A percentile compares a stretch with the other conserved stretches of the same genome.
Evolutionary conservation across 75 land plant species (phyloP).

Genomic region (Sequoia sempervirens): DNA sequence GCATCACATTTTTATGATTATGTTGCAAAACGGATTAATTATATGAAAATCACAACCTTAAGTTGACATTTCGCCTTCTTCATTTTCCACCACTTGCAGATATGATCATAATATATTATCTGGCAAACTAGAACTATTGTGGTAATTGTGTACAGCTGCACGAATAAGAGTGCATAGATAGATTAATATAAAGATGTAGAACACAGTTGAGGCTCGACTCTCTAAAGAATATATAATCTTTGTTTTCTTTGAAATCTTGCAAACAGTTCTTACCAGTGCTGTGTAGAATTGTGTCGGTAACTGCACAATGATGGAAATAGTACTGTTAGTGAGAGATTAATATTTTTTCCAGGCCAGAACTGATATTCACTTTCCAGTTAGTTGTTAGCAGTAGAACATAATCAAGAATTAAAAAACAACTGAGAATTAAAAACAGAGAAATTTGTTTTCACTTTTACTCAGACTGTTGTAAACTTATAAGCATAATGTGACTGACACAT

Average conservation of each 20-base stretch:
- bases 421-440: no score
- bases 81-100: constrained; percentile 19
- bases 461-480: no score
- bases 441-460: no score
- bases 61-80: not conserved
- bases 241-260: not conserved
- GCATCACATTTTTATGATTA: no score
- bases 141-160: constrained; percentile 72
- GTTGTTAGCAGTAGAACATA: no score
- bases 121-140: constrained; percentile 54
- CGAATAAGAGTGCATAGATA: not conserved
- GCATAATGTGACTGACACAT: no score
- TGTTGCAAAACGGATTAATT: not conserved
- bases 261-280: constrained; percentile 56
- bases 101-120: constrained; percentile 54
- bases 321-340: not conserved
- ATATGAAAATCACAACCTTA: constrained; percentile 10
- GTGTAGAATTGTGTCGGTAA: constrained; percentile 77
- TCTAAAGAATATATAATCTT: no score
- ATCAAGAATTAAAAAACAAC: no score
- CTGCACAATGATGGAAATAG: constrained; percentile 36
- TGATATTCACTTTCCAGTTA: no score
- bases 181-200: not conserved
- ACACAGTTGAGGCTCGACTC: no score
- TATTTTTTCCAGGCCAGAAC: no score